Evolutionary conservation across 805 yeast genomes (phyloP).

Genomic region (Nakazawaea ernobii): DNA sequence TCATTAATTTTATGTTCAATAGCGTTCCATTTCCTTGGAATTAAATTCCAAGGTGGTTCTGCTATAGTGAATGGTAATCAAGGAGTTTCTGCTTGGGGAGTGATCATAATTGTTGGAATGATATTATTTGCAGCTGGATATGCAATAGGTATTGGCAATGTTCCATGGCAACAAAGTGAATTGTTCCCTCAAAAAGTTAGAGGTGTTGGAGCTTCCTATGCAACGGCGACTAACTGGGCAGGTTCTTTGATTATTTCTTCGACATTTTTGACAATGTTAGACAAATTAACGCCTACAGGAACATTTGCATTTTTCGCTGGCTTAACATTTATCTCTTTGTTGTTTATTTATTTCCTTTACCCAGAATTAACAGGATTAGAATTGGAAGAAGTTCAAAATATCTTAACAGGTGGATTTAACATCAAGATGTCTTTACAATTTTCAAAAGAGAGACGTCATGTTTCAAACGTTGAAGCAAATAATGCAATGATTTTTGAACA

Average conservation of each 20-base stretch:
- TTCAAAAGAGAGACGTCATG: slow-evolving; percentile 7
- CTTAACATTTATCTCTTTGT: slow-evolving; percentile 35
- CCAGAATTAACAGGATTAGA: slow-evolving; percentile 50
- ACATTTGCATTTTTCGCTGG: slow-evolving; percentile 43
- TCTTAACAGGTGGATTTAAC: slow-evolving; percentile 42
- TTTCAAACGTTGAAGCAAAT: neutral
- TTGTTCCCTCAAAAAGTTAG: slow-evolving; percentile 50
- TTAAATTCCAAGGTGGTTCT: slow-evolving; percentile 25
- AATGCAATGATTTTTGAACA: neutral
- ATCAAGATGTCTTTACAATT: slow-evolving; percentile 35
- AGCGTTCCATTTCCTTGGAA: slow-evolving; percentile 39
- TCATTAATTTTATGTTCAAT: slow-evolving; percentile 47
- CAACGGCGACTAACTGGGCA: slow-evolving; percentile 38
- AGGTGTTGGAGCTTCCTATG: slow-evolving; percentile 38
- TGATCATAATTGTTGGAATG: slow-evolving; percentile 38
- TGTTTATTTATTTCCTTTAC: slow-evolving; percentile 39
- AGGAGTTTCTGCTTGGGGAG: slow-evolving; percentile 33
- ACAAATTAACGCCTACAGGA: slow-evolving; percentile 45
- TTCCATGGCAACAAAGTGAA: slow-evolving; percentile 57
- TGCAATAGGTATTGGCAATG: slow-evolving; percentile 51
- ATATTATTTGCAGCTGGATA: slow-evolving; percentile 45
- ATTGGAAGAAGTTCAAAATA: slow-evolving; percentile 43
- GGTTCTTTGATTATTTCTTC: slow-evolving; percentile 49
- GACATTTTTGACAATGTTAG: slow-evolving; percentile 48
- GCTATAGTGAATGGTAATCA: slow-evolving; percentile 14